Evolutionary conservation across 495 filamentous ascomycete species (phyloP), one percentile per base, ranked within the genome.

Genomic region (Podospora tetraspora): DNA sequence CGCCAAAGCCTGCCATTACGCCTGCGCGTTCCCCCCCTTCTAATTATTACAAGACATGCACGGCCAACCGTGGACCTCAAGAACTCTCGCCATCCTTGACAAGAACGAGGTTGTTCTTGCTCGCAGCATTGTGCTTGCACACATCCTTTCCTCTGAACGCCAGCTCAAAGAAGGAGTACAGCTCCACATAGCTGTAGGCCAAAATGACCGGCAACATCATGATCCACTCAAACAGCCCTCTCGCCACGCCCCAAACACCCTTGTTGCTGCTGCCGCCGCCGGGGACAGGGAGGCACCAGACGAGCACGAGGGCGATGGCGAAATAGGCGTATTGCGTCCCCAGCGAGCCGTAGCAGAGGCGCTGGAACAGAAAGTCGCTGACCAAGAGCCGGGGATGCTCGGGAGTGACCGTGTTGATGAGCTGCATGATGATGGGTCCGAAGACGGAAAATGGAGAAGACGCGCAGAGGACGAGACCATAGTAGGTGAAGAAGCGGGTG

Each of bases 61-160:
- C n/a, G n/a, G n/a, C n/a, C n/a, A n/a, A n/a, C n/a, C n/a, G n/a
- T n/a, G n/a, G n/a, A n/a, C n/a, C 11, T 66, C 63, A 66, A 34
- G 64, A 29, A 61, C 57, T 43, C 64, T 23, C 64, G 2, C 1
- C 52, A 19, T 7, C 56, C 64, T 66, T 66, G 10, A 66, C 64
- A 52, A 67, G 58, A 0, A 67, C 65, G 12, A 67, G 58, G 43
- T 67, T 67, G 58, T n/a, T 67, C 27, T 67, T 67, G 30, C 57
- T 67, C 7, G 65, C 65, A 16, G 65, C 65, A 25, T 67, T 67
- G 16, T 67, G 65, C 65, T 67, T 67, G 65, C 65, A 67, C 9
- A 61, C 65, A 43, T 67, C 58, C 57, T 67, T 67, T 9, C 65
- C 65, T 19, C 65, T 67, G 7, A 67, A 61, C 57, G 65, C 65